These are phyloP conservation scores for Fusarium bulbicola DNA, from an alignment of 2,329 filamentous ascomycete genomes.

Conservation along the genomic window DNA sequence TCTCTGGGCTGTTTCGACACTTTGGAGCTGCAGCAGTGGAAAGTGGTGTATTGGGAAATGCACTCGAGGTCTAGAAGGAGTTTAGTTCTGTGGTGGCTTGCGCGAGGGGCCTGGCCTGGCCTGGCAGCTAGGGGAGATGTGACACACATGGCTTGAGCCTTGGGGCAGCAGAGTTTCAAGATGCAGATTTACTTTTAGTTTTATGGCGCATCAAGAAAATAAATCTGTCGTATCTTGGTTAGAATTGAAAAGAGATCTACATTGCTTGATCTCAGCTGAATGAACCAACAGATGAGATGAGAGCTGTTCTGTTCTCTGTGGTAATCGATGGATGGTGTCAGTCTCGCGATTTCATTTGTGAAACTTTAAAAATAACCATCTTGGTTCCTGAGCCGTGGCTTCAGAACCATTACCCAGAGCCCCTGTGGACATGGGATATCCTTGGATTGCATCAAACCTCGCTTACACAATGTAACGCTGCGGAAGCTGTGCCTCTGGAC, in stretches of 20 bases:
- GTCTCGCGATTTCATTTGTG: neutral
- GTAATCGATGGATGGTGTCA: neutral
- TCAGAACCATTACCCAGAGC: neutral
- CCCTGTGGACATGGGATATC: neutral
- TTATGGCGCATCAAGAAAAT: neutral
- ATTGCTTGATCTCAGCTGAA: neutral
- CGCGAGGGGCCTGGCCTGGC: neutral
- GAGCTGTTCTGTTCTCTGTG: neutral
- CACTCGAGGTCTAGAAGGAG: neutral
- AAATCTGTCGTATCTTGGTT: neutral
- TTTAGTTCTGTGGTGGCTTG: constrained; percentile 1
- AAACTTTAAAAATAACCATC: neutral
- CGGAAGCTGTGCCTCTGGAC: neutral
- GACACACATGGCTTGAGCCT: constrained; percentile 6
- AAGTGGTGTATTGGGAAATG: neutral
- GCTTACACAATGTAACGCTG: neutral
- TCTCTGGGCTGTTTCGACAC: neutral
- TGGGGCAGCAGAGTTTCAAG: neutral
- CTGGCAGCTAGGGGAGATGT: neutral
- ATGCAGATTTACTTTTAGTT: neutral
- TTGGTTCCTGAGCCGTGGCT: constrained; percentile 8
- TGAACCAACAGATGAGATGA: neutral
- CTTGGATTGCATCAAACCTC: neutral
- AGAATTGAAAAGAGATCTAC: neutral
- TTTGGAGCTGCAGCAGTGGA: neutral